These are phyloP conservation scores for Kockiozyma suomiensis DNA, from an alignment of 805 yeast species.

Conservation along the genomic window DNA sequence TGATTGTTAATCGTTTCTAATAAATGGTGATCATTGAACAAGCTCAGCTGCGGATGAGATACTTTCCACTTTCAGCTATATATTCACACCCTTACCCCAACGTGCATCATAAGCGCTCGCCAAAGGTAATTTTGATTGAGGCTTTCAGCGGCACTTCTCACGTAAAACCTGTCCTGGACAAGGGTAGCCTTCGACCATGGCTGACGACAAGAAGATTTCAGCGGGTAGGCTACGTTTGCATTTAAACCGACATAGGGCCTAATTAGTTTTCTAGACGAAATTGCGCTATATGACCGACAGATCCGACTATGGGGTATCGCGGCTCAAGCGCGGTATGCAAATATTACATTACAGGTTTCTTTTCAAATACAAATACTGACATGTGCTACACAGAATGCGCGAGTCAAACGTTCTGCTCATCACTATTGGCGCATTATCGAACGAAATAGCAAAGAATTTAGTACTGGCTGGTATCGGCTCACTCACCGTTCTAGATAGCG, in stretches of 20 bases:
- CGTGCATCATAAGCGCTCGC: too few relatives aligned
- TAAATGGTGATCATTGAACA: background rate
- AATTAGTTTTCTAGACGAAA: slow-evolving; percentile 80
- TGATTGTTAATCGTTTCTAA: background rate
- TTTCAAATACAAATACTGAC: background rate
- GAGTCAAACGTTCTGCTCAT: slow-evolving; percentile 70
- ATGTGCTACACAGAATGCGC: slow-evolving; percentile 51
- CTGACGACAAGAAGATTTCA: slow-evolving; percentile 21
- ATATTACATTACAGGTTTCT: background rate
- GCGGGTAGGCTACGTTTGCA: slow-evolving; percentile 17
- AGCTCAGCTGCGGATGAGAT: too few relatives aligned
- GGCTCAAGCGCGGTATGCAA: slow-evolving; percentile 63
- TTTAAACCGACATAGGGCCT: too few relatives aligned
- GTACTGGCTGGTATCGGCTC: slow-evolving; percentile 87
- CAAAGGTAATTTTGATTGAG: too few relatives aligned
- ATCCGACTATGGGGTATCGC: slow-evolving; percentile 95
- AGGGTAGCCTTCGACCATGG: slow-evolving; percentile 1
- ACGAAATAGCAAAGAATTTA: slow-evolving; percentile 80
- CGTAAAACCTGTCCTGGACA: too few relatives aligned
- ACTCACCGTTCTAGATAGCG: slow-evolving; percentile 66
- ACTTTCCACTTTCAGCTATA: background rate
- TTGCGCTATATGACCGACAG: slow-evolving; percentile 91
- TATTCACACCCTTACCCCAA: background rate
- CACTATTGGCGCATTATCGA: slow-evolving; percentile 74
- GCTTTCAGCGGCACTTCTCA: too few relatives aligned